Evolutionary conservation across 768 basidiomycete genomes (phyloP), one percentile per base, ranked within the genome.

Genomic region (Lactarius sp.): DNA sequence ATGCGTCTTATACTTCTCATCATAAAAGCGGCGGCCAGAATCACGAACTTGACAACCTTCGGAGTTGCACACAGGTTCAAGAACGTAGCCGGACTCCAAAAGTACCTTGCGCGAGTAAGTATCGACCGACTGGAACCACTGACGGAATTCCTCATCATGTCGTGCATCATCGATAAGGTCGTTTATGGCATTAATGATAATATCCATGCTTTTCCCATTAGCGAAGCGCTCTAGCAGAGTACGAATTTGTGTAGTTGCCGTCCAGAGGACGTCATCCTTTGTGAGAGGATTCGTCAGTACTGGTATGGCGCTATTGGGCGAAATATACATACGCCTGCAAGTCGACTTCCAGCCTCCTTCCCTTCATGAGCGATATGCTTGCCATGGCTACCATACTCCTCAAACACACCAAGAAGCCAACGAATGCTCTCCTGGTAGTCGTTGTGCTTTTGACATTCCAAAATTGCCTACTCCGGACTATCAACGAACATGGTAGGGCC

Each of bases 221-320:
- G 95, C 95, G 72, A 98, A 94, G 22, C 96, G 87, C 74, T 98
- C 94, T 47, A 97, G 84, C 12, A 98, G 79, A 1, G 85, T 87
- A 52, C 91, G 85, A 34, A 94, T 80, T 71, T 93, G 85, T 44
- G 71, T 65, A 31, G 81, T 79, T 13, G 88, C 81, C 41, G 79
- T 74, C 52, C 82, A 76, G 70, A 95, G 77, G 6, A 79, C 72
- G 2, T 80, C 76, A 68, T 92, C 84, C 77, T 84, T 64, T 50
- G 70, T 65, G 31, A 67, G 22, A 13, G 4, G 14, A 71, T 47
- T 60, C 55, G 10, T 53, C 67, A 60, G 52, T 56, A 53, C 2
- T 62, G 67, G 75, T 66, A 63, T 22, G 64, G 62, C 20, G 55
- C 60, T 0, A 42, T 52, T 56, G 10, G 16, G 18, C n/a, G 3